phyloP scores from a whole-genome alignment of 305 asterid species.

The Withania somnifera region DNA sequence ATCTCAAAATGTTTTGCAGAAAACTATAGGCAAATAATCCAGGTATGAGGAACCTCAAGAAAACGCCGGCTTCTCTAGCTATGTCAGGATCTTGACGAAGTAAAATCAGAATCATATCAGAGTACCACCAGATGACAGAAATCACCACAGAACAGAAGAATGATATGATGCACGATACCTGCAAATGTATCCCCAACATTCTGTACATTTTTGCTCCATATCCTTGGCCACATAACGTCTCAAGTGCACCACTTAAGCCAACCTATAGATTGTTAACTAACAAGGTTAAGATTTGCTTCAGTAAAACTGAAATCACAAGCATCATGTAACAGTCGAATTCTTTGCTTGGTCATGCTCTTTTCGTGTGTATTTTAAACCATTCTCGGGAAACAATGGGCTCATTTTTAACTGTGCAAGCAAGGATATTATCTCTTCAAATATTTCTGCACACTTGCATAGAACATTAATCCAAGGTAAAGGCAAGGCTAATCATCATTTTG shows the following conservation, averaged over 20 bases:
- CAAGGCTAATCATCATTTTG: too few species aligned
- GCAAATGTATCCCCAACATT: slow-evolving; percentile 61
- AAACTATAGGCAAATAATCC: slow-evolving; percentile 61
- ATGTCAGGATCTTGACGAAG: slow-evolving; percentile 60
- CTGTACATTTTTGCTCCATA: slow-evolving; percentile 54
- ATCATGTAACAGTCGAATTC: neutral
- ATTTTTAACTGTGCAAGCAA: neutral
- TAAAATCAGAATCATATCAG: slow-evolving; percentile 30
- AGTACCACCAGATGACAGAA: slow-evolving; percentile 58
- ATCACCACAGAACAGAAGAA: slow-evolving; percentile 20
- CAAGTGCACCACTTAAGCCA: slow-evolving; percentile 76
- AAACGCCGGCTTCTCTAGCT: slow-evolving; percentile 47
- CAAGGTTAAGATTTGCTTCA: neutral
- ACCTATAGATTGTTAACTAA: slow-evolving; percentile 23
- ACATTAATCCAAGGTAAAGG: neutral
- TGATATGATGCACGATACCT: slow-evolving; percentile 55
- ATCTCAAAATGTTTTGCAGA: slow-evolving; percentile 59
- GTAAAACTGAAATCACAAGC: neutral
- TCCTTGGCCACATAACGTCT: slow-evolving; percentile 84
- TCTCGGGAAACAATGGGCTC: neutral
- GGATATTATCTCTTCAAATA: neutral
- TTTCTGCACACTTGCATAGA: neutral
- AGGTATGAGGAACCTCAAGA: slow-evolving; percentile 53
- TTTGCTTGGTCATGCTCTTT: neutral
- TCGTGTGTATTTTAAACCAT: neutral